phyloP scores from a whole-genome alignment of 2,329 filamentous ascomycete species.

The Paraphaeosphaeria sporulosa region DNA sequence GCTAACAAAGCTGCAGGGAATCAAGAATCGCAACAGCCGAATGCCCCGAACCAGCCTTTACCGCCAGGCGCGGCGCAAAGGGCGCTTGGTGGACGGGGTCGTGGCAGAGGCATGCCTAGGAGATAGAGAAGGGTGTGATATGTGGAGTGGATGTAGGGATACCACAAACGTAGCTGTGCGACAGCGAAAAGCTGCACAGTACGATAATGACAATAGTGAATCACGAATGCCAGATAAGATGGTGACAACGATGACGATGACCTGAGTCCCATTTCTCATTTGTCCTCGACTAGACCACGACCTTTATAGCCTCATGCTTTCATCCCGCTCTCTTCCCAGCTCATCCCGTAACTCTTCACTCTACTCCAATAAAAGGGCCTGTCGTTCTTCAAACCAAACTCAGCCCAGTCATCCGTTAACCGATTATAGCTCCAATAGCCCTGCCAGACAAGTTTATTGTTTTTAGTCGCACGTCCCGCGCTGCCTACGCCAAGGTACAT shows the following conservation, averaged over 20 bases:
- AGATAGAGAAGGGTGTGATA: conserved; percentile 58
- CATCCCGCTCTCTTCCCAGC: conserved; percentile 26
- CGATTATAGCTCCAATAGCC: conserved; percentile 91
- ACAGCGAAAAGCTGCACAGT: conserved; percentile 24
- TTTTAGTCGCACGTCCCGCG: conserved; percentile 67
- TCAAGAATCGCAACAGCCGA: conserved; percentile 86
- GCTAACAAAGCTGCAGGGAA: conserved; percentile 65
- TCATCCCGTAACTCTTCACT: conserved; percentile 66
- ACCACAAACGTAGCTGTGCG: conserved; percentile 30
- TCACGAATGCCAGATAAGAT: not conserved
- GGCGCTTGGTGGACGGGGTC: conserved; percentile 80
- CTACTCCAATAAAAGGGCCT: conserved; percentile 67
- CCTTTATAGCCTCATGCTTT: conserved; percentile 11
- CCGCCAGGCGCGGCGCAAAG: conserved; percentile 78
- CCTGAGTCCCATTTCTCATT: not conserved
- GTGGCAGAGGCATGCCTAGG: conserved; percentile 76
- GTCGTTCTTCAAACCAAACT: conserved; percentile 74
- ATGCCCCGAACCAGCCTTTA: conserved; percentile 76
- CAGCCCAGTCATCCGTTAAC: conserved; percentile 87
- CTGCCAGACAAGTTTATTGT: conserved; percentile 89
- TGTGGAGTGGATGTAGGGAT: conserved; percentile 19
- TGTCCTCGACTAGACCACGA: not conserved
- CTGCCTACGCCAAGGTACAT: conserved; percentile 78
- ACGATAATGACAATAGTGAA: conserved; percentile 40
- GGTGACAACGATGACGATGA: not conserved